These are phyloP conservation scores for Wickerhamiella dianesei DNA, from an alignment of 805 yeast species.

Conservation along the genomic window DNA sequence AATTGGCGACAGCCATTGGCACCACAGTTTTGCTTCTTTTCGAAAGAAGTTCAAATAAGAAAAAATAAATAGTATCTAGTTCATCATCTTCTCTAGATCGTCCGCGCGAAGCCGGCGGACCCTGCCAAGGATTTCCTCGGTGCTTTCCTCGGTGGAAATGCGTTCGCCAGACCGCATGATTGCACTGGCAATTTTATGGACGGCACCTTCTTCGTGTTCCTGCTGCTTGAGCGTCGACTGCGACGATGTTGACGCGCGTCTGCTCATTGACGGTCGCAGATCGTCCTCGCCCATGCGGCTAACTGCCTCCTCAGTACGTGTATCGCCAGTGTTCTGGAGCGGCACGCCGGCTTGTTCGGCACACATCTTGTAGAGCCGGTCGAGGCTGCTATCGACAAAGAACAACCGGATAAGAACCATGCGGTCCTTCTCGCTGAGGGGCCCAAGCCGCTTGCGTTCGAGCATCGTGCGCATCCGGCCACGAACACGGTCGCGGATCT, in stretches of 20 bases:
- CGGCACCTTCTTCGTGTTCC: conserved; percentile 86
- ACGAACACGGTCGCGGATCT: conserved; percentile 13
- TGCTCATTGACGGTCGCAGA: conserved; percentile 16
- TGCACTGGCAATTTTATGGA: conserved; percentile 32
- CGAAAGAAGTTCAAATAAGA: neutral
- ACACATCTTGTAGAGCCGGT: conserved; percentile 13
- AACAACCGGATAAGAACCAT: conserved; percentile 16
- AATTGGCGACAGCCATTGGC: too few species aligned
- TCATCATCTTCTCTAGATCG: conserved; percentile 16
- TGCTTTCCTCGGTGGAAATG: neutral
- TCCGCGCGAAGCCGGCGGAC: conserved; percentile 10
- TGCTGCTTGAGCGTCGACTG: conserved; percentile 37
- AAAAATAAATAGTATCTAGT: conserved; percentile 1
- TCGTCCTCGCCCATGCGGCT: conserved; percentile 14
- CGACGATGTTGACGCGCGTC: conserved; percentile 22
- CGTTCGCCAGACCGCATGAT: neutral
- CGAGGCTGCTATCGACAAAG: conserved; percentile 17
- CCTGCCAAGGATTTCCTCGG: conserved; percentile 4
- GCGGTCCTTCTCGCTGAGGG: conserved; percentile 17
- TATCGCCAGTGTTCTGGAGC: neutral
- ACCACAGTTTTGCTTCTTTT: too few species aligned
- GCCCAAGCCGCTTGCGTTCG: conserved; percentile 8
- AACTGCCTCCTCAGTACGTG: conserved; percentile 12
- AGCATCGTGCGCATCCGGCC: conserved; percentile 16
- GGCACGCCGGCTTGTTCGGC: conserved; percentile 2